Evolutionary conservation across 2,329 filamentous ascomycete species (phyloP), one percentile per base, ranked within the genome.

Genomic region (Aspergillus latus): DNA sequence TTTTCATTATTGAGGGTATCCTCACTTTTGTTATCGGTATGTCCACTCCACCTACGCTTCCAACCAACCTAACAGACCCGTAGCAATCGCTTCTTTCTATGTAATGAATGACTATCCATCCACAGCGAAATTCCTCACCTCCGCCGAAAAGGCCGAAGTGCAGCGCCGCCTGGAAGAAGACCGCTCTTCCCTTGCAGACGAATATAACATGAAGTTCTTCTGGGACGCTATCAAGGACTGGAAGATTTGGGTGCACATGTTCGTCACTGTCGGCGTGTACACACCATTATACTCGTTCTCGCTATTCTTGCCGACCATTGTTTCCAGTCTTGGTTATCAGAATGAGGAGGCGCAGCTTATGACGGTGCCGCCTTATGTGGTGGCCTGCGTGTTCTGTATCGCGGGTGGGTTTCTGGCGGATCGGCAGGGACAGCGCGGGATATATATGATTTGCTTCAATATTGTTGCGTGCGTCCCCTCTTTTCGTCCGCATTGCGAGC

Each of bases 41-140:
- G 32, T 29, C 11, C 39, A 30, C 8, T 10, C 26, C 10, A 5
- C 13, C 32, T 26, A 13, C 29, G n/a, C 0, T 34, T 2, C 21
- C 21, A 21, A 21, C 21, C 21, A 26, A 15, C 28, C 26, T 5
- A 32, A 21, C 13, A 2, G 2, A 13, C 34, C 5, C 34, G 2
- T 21, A 58, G 56, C 56, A 7, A 26, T 58, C 21, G 48, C 26
- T 43, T 47, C 58, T 3, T 58, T 55, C 58, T 58, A 51, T 32
- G 16, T 60, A 2, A 57, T 60, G 54, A 58, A 58, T 40, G 58
- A 60, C 51, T 60, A 58, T 30, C 58, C 58, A 2, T 56, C 56
- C 30, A 56, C 53, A 11, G 58, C 58, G 9, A 60, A 51, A 26
- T 60, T 60, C 30, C 56, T 60, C 0, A 52, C 55, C 10, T 30